Evolutionary conservation across 1,284 basidiomycete species (phyloP), one percentile per base, ranked within the genome.

Genomic region (Ganoderma sinense): DNA sequence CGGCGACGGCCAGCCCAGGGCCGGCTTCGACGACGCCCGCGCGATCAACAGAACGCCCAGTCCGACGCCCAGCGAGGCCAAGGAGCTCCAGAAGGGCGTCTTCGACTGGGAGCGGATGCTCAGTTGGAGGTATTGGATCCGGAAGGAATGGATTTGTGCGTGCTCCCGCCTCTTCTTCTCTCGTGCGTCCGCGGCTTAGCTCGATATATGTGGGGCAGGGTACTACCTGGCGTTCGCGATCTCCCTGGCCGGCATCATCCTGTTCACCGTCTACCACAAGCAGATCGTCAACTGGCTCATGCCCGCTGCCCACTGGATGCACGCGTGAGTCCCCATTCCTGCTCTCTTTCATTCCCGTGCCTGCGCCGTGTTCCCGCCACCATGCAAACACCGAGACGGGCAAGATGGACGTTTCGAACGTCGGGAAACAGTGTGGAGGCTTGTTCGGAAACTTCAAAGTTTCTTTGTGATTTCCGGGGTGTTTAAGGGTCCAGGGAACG

Each of bases 271-370:
- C 36, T 91, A 85, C 76, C 82, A 83, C 74, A 80, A 82, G 39
- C 82, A 89, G 81, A 91, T 92, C 69, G 86, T 91, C 65, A 72
- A 84, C 36, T 87, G 85, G 86, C 82, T 92, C 51, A 84, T 80
- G 43, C 90, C 90, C 0, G 83, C 84, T 8, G 86, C 88, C 0
- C 81, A 84, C 62, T 87, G 86, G 83, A 84, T 91, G 78, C 77
- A 82, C 66, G 64, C 73, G 83, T 84, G 68, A 83, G 84, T 78
- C 10, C 56, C 31, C 51, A 20, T 58, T 39, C 48, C 48, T 53
- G 20, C 11, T n/a, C 33, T 26, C 51, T 7, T 39, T 39, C 39
- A 16, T 26, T 29, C 5, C 23, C 29, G 2, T 53, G 26, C 29
- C 7, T 29, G 53, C 14, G 16, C 53, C 53, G 14, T 31, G 29